Percentiles rank a stretch among this genome's conserved stretches.
phyloP scores from a whole-genome alignment of 345 rosid species.

The Aquilaria sinensis region DNA sequence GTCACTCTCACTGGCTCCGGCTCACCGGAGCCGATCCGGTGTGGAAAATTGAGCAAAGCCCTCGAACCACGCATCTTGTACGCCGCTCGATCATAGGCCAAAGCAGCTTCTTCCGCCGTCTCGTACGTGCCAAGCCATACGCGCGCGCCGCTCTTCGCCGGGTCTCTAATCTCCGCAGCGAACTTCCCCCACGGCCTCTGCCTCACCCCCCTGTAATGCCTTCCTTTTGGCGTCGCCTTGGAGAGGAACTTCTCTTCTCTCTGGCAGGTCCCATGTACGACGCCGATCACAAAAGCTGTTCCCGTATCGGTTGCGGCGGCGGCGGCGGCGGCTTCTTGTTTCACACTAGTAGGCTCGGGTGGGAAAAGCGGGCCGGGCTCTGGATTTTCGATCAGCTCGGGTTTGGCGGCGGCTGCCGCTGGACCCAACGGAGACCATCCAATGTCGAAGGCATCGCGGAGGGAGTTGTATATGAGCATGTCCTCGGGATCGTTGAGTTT shows the following conservation, averaged over 20 bases:
- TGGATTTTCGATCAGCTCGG: slow-evolving; percentile 14
- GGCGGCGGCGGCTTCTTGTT: background rate
- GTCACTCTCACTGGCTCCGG: slow-evolving; percentile 68
- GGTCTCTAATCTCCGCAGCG: slow-evolving; percentile 76
- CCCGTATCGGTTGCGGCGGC: background rate
- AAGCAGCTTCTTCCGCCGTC: slow-evolving; percentile 69
- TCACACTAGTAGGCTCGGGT: slow-evolving; percentile 5
- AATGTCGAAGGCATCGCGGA: slow-evolving; percentile 42
- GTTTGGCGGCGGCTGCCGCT: slow-evolving; percentile 4
- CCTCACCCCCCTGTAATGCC: slow-evolving; percentile 69
- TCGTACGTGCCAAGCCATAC: slow-evolving; percentile 75
- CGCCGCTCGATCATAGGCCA: slow-evolving; percentile 74
- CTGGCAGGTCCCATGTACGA: background rate
- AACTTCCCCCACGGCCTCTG: slow-evolving; percentile 79
- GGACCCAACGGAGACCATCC: slow-evolving; percentile 48
- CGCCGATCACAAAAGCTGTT: background rate
- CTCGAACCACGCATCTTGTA: slow-evolving; percentile 52
- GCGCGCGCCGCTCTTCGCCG: slow-evolving; percentile 57
- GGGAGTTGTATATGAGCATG: slow-evolving; percentile 48
- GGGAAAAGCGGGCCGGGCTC: background rate
- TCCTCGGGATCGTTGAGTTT: slow-evolving; percentile 49
- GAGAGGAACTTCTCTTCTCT: no score
- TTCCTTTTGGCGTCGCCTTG: slow-evolving; percentile 19
- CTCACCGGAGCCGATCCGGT: slow-evolving; percentile 51
- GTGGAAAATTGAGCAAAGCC: slow-evolving; percentile 64